Evolutionary conservation across 1,284 basidiomycete genomes (phyloP), one percentile per base, ranked within the genome.

Genomic region (Fistulina hepatica): DNA sequence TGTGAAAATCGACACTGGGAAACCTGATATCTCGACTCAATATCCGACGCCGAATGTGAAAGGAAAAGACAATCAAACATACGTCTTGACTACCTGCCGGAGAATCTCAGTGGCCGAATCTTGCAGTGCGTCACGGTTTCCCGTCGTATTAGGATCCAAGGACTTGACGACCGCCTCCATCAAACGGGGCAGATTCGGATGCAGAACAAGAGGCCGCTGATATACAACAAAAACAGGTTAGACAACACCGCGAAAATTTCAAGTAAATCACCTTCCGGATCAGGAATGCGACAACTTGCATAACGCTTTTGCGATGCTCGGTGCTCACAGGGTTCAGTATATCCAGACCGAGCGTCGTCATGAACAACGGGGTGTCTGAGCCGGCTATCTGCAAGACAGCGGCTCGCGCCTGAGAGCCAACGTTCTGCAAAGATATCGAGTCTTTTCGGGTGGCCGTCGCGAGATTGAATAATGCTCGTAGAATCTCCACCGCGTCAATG

Each of bases 161-260:
- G 90, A 95, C 56, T 93, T 95, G 16, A 98, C 92, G 2, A 99
- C 91, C 1, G 92, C 91, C 56, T 99, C 94, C 53, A 91, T 81
- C 26, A 97, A 65, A 20, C 83, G 72, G 0, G 94, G 88, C 22
- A 98, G 63, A 49, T 85, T 90, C 9, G 86, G 76, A 47, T 90
- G 82, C 31, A 98, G 65, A 9, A 95, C 77, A 24, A 85, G 64
- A 1, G 93, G 92, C 52, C 83, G 81, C 81, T 92, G 51, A 13
- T 40, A 21, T 10, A 12, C 6, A 20, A 34, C 12, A n/a, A 43
- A 34, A 12, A 15, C 11, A 23, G 6, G 7, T 26, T 8, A 27
- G 33, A 25, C 24, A 16, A 19, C 21, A 10, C 22, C 15, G 16
- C 10, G 40, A 16, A 24, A 19, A 35, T 5, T 21, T 21, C 5